These are phyloP conservation scores for Hypomyces rosellus DNA, from an alignment of 2,329 filamentous ascomycete genomes.

Conservation along the genomic window DNA sequence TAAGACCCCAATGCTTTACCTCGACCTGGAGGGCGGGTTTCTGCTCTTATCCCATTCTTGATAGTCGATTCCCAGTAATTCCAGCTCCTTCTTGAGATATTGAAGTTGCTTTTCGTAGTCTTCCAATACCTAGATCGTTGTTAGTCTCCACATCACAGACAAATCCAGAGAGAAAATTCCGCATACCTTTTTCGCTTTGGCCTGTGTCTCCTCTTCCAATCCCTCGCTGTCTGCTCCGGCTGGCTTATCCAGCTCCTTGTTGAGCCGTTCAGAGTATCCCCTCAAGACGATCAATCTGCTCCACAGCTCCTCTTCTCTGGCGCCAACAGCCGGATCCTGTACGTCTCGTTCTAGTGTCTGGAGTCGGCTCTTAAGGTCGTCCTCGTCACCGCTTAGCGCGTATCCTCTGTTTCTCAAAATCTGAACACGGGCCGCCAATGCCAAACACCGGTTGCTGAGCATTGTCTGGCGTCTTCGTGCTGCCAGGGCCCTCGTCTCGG, in stretches of 20 bases:
- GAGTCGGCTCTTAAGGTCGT: constrained; percentile 68
- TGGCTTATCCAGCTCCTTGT: constrained; percentile 66
- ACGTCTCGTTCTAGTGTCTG: constrained; percentile 61
- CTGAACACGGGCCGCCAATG: constrained; percentile 72
- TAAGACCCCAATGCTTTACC: constrained; percentile 12
- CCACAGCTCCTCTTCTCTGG: constrained; percentile 79
- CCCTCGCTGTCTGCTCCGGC: constrained; percentile 49
- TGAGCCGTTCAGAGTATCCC: constrained; percentile 65
- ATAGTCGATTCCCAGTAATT: constrained; percentile 54
- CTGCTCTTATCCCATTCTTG: constrained; percentile 49
- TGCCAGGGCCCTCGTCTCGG: constrained; percentile 66
- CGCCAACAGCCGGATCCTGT: constrained; percentile 67
- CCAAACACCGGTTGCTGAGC: constrained; percentile 65
- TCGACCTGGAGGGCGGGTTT: constrained; percentile 31
- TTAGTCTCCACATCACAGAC: constrained; percentile 11
- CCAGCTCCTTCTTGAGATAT: constrained; percentile 67
- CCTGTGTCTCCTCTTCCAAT: constrained; percentile 63
- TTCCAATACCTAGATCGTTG: constrained; percentile 57
- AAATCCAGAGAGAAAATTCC: neutral
- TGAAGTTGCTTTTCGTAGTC: constrained; percentile 76
- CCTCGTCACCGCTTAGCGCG: constrained; percentile 71
- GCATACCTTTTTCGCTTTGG: constrained; percentile 67
- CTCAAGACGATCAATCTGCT: constrained; percentile 69
- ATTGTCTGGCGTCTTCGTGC: constrained; percentile 66
- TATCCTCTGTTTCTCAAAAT: constrained; percentile 76